These are phyloP conservation scores for Pinus albicaulis DNA, from an alignment of 75 land plant genomes.

Conservation along the genomic window DNA sequence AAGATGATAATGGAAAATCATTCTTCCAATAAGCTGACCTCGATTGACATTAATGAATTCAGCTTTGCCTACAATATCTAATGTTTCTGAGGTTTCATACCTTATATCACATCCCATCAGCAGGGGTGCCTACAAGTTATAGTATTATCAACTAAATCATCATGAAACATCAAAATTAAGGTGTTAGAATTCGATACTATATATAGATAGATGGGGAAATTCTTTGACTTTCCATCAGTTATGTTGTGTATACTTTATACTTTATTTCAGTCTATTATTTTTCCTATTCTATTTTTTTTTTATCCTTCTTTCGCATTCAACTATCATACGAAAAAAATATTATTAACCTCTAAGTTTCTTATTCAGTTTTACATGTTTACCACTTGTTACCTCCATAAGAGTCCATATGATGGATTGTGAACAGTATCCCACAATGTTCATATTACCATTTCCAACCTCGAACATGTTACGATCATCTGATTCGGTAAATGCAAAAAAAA, in stretches of 20 bases:
- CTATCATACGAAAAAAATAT: no score
- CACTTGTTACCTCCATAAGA: conserved; percentile 58
- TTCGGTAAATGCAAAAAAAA: neutral
- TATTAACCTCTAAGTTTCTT: no score
- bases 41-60: conserved; percentile 84
- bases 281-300: no score
- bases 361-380: no score
- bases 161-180: no score
- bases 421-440: conserved; percentile 74
- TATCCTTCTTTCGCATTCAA: no score
- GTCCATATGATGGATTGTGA: conserved; percentile 94
- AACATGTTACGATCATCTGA: conserved; percentile 98
- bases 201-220: no score
- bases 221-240: no score
- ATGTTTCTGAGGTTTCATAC: conserved; percentile 43
- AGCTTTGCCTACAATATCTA: conserved; percentile 50
- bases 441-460: conserved; percentile 92
- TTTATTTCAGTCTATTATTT: no score
- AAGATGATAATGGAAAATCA: no score
- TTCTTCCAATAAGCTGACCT: conserved; percentile 24
- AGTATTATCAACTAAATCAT: neutral
- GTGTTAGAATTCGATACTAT: no score
- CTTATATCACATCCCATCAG: conserved; percentile 82
- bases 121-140: conserved; percentile 64
- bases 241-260: no score